Evolutionary conservation across 176 grass and related monocot species (phyloP).

Genomic region (Cenchrus americanus): DNA sequence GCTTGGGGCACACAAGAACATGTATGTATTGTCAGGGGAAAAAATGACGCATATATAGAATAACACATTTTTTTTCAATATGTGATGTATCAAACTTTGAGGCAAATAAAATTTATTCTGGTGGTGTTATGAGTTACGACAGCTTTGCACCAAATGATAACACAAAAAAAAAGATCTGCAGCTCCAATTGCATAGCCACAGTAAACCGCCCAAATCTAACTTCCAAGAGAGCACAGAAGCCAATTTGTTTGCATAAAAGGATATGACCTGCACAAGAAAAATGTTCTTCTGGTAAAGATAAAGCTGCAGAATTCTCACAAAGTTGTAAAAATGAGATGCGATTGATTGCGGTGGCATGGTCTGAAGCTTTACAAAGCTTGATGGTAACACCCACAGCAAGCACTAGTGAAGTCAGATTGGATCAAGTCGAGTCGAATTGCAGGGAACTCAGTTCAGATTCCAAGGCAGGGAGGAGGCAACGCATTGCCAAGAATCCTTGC

Average conservation of each 20-base stretch:
- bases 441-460: background rate
- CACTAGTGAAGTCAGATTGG: background rate
- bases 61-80: conserved; percentile 5
- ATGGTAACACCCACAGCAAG: background rate
- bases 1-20: conserved; percentile 84
- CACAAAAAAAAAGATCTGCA: background rate
- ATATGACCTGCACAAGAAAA: conserved; percentile 89
- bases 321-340: background rate
- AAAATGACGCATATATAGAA: conserved; percentile 21
- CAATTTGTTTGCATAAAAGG: conserved; percentile 52
- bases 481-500: too few relatives aligned
- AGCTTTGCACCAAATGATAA: background rate
- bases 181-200: background rate
- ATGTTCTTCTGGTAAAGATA: background rate
- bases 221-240: background rate
- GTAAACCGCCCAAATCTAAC: background rate
- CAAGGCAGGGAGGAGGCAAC: background rate
- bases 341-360: background rate
- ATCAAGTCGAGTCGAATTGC: background rate
- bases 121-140: background rate
- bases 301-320: background rate
- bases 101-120: background rate
- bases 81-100: background rate
- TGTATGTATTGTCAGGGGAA: conserved; percentile 79
- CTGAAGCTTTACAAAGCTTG: background rate